Conservation (phyloP, 805 yeast genomes). For the Wickerhamomyces xylosicus region DNA sequence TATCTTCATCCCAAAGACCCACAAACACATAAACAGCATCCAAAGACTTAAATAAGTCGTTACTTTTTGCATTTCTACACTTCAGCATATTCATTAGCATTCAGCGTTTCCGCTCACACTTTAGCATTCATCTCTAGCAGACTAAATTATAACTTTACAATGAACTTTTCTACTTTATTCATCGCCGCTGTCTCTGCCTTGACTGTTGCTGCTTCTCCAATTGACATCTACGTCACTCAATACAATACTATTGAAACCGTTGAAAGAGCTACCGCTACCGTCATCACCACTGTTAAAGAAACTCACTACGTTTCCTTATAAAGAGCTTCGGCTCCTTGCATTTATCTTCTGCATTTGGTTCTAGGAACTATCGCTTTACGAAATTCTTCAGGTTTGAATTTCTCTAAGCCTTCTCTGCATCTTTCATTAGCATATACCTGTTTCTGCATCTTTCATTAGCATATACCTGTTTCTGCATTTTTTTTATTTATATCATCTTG, state of each 20-base stretch:
- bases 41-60: too few relatives aligned
- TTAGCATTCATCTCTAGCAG: neutral
- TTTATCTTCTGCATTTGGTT: neutral
- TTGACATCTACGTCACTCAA: slow-evolving; percentile 16
- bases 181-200: slow-evolving; percentile 11
- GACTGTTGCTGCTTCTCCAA: slow-evolving; percentile 16
- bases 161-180: slow-evolving; percentile 15
- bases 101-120: neutral
- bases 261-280: slow-evolving; percentile 15
- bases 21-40: too few relatives aligned
- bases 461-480: too few relatives aligned
- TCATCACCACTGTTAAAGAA: slow-evolving; percentile 16
- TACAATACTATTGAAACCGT: slow-evolving; percentile 18
- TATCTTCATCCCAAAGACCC: too few relatives aligned
- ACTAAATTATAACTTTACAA: slow-evolving; percentile 2
- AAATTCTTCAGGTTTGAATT: neutral
- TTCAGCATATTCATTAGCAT: too few relatives aligned
- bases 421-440: neutral
- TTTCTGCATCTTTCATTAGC: neutral
- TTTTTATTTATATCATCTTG: too few relatives aligned
- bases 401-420: neutral
- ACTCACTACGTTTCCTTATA: slow-evolving; percentile 14
- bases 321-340: too few relatives aligned
- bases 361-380: neutral
- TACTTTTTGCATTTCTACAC: too few relatives aligned